These are phyloP conservation scores for Fusarium redolens DNA, from an alignment of 2,329 filamentous ascomycete species.

Conservation along the genomic window DNA sequence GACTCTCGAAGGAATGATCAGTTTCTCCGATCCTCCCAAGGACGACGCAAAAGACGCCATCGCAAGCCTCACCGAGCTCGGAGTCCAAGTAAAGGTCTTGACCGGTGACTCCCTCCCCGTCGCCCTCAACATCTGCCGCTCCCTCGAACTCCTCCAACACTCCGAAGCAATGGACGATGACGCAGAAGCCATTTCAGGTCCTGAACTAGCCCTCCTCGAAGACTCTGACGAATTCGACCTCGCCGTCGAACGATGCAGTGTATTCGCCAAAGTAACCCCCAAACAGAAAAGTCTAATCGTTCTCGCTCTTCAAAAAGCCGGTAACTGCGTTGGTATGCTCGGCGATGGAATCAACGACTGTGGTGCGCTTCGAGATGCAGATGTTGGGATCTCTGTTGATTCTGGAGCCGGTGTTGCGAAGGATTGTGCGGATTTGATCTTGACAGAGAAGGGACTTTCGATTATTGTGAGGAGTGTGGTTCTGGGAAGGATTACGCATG, in stretches of 20 bases:
- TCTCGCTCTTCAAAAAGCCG: neutral
- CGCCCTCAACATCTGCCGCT: neutral
- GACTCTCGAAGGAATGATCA: neutral
- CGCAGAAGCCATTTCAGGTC: neutral
- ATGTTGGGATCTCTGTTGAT: slow-evolving; percentile 6
- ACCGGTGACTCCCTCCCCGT: neutral
- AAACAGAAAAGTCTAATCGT: neutral
- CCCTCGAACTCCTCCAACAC: neutral
- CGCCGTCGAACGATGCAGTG: neutral
- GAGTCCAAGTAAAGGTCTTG: neutral
- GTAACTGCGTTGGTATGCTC: slow-evolving; percentile 1
- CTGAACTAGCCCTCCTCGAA: neutral
- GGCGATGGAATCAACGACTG: neutral
- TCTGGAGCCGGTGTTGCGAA: neutral
- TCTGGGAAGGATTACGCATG: neutral
- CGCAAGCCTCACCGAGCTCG: neutral
- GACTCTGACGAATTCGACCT: neutral
- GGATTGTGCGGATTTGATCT: slow-evolving; percentile 3
- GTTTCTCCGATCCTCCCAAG: neutral
- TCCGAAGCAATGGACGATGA: neutral
- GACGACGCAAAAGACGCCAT: neutral
- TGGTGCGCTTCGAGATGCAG: neutral
- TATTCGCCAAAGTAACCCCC: neutral
- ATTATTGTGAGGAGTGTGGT: neutral
- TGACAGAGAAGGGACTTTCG: neutral